These are phyloP conservation scores for Delphinella strobiligena DNA, from an alignment of 2,329 filamentous ascomycete genomes.

Conservation along the genomic window DNA sequence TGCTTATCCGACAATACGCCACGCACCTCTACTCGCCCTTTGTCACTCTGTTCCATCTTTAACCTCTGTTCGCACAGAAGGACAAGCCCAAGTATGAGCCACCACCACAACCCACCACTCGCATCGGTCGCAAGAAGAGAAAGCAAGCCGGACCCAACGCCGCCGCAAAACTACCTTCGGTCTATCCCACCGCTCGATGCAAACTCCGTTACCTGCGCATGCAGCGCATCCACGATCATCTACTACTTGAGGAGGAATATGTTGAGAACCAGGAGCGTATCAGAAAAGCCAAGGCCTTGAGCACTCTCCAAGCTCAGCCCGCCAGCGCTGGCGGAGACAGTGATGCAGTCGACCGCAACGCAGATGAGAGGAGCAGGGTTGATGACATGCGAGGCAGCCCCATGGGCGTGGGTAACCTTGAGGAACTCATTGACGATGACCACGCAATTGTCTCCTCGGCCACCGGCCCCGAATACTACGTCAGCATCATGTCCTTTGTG, in stretches of 20 bases:
- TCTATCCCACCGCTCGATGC: slow-evolving; percentile 93
- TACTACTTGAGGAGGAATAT: slow-evolving; percentile 94
- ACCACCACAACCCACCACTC: slow-evolving; percentile 89
- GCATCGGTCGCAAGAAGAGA: slow-evolving; percentile 97
- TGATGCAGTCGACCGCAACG: slow-evolving; percentile 75
- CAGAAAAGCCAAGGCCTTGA: slow-evolving; percentile 71
- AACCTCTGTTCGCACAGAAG: slow-evolving; percentile 51
- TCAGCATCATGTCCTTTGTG: slow-evolving; percentile 99
- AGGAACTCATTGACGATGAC: slow-evolving; percentile 98
- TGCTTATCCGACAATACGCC: not conserved
- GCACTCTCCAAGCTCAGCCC: slow-evolving; percentile 55
- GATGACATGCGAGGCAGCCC: slow-evolving; percentile 98
- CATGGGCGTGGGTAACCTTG: slow-evolving; percentile 94
- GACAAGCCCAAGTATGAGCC: slow-evolving; percentile 99
- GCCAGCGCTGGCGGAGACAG: slow-evolving; percentile 49
- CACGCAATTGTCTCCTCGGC: slow-evolving; percentile 97
- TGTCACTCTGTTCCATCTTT: not conserved
- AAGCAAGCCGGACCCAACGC: slow-evolving; percentile 87
- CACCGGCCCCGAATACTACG: slow-evolving; percentile 96
- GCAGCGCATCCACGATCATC: slow-evolving; percentile 96
- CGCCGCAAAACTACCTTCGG: slow-evolving; percentile 83
- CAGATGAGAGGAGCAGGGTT: slow-evolving; percentile 86
- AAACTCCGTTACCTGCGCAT: slow-evolving; percentile 94
- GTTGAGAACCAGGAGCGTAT: slow-evolving; percentile 97
- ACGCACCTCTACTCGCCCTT: not conserved